Base-by-base conservation (phyloP, 345 rosid genomes). In the Durio zibethinus region DNA sequence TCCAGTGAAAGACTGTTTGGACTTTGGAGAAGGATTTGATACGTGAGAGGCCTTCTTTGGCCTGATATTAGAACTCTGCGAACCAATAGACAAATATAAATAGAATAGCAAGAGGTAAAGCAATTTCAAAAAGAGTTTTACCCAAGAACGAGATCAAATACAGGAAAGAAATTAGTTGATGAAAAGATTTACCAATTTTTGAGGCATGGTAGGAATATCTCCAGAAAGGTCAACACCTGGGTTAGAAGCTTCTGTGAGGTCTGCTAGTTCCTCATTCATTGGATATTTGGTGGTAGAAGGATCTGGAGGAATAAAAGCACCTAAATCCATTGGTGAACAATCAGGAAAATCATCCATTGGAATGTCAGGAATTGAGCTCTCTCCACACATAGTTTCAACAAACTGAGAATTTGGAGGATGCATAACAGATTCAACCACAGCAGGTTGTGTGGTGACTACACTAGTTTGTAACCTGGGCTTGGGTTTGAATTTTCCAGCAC, bases 401-500 rank as follows among this genome's bases (percentile, higher is more conserved):
- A 59, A 73, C n/a, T 68, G 75, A 63, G 67, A 43, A 53, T 79
- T 76, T 45, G 78, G 70, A 48, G 76, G 65, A 66, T 64, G 64
- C 69, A 76, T 66, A 57, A 77, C 81, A 72, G 81, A 73, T 48
- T 79, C 85, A 77, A 77, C 77, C 25, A 42, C 83, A 75, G 62
- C 79, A 57, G 78, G 73, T 43, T 43, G 68, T 62, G 77, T 47
- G 38, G 61, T 21, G 65, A 67, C 38, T 59, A 50, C 29, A 66
- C 61, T 61, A 72, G 67, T 67, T 64, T 45, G 85, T 72, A 81
- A 9, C 80, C 85, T 82, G 42, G 85, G 86, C 77, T 85, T 83
- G 76, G 92, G 87, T 73, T 84, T 84, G 71, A 81, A 77, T 79
- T 90, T 87, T 74, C 86, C 84, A 64, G 74, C 56, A 52, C 64